Evolutionary conservation across 306 rosid species (phyloP), one percentile per base, ranked within the genome.

Genomic region (Trichosanthes cucumerina): DNA sequence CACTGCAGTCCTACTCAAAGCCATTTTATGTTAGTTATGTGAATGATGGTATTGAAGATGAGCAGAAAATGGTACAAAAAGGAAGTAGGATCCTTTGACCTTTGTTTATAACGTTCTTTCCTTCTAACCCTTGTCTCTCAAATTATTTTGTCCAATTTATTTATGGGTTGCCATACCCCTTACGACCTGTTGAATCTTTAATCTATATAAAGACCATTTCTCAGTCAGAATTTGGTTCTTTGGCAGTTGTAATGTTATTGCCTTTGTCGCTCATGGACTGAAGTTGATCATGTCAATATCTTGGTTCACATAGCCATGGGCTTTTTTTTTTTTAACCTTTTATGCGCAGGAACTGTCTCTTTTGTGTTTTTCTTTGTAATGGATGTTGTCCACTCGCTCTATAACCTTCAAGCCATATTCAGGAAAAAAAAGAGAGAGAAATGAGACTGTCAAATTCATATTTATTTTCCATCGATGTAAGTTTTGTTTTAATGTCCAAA

Each of bases 231-330:
- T 12, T 16, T 9, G 76, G 52, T 73, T 38, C 34, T 46, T 72
- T 74, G 28, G 60, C 63, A 74, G 62, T 46, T 74, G 62, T 31
- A 74, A 19, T 50, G 46, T 74, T 69, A 38, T 43, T 70, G 76
- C 23, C 76, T 23, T 14, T 70, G 56, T 72, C 59, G 7, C 15
- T 72, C 16, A 8, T 72, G 77, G 36, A 46, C 77, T 46, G 57
- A 26, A 47, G 77, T 47, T 47, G 77, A 13, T 26, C 41, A 28
- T 28, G 58, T 46, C 77, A 72, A 72, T 72, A 16, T 24, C 77
- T 82, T 84, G 83, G 88, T 65, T 96, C 93, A 52, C 83, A 82
- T 34, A 72, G 80, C 41, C 34, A 41, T 39, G 91, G 84, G 84
- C 86, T 83, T 84, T 81, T 66, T 84, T 41, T 68, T 26, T 70